These are phyloP conservation scores for Pterula multifida DNA, from an alignment of 1,284 basidiomycete species.

Conservation along the genomic window DNA sequence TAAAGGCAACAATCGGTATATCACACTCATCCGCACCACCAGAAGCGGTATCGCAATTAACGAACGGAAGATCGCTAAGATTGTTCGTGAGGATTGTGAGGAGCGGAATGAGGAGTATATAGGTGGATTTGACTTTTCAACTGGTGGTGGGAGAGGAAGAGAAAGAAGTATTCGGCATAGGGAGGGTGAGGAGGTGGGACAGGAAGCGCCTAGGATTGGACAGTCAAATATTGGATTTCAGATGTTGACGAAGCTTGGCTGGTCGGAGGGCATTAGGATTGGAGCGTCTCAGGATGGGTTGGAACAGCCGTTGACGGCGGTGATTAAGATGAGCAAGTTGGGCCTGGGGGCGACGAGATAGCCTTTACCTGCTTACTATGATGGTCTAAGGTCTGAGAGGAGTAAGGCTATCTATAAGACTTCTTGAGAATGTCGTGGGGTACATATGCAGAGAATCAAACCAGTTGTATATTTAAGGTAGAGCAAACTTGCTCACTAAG, in stretches of 20 bases:
- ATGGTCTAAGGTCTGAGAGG: too few relatives aligned
- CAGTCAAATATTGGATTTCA: constrained; percentile 63
- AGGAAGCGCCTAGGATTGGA: constrained; percentile 65
- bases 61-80: constrained; percentile 45
- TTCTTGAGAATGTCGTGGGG: too few relatives aligned
- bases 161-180: constrained; percentile 29
- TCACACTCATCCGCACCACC: constrained; percentile 58
- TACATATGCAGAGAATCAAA: too few relatives aligned
- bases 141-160: constrained; percentile 17
- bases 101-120: constrained; percentile 11
- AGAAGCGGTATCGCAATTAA: constrained; percentile 37
- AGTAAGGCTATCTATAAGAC: too few relatives aligned
- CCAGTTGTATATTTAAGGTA: too few relatives aligned
- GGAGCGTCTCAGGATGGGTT: constrained; percentile 32
- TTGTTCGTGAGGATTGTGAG: constrained; percentile 27
- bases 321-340: constrained; percentile 65
- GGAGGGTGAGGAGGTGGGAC: constrained; percentile 68
- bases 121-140: constrained; percentile 20
- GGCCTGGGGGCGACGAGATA: constrained; percentile 61
- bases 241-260: constrained; percentile 70
- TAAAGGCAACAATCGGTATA: constrained; percentile 41
- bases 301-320: constrained; percentile 55
- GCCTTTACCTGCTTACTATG: too few relatives aligned
- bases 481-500: too few relatives aligned
- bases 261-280: constrained; percentile 59